phyloP scores from a whole-genome alignment of 805 yeast species.

The Candida boidinii region DNA sequence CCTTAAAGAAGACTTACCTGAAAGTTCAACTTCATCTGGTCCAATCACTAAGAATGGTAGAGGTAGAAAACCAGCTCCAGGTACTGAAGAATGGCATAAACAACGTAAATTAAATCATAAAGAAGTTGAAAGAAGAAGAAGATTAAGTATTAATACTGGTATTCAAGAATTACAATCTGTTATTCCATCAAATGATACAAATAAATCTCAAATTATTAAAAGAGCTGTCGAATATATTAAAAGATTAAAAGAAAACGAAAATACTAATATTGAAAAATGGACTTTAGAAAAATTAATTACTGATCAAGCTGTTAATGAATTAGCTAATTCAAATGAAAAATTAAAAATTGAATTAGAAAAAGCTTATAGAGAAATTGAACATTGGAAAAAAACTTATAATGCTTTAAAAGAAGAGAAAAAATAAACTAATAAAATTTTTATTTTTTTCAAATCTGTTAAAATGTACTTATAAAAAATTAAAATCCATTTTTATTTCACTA shows the following conservation, averaged over 20 bases:
- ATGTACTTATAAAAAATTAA: too few species aligned
- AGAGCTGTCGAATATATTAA: slow-evolving; percentile 88
- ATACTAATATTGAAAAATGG: slow-evolving; percentile 87
- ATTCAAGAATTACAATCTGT: slow-evolving; percentile 70
- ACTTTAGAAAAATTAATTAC: slow-evolving; percentile 86
- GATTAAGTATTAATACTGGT: slow-evolving; percentile 84
- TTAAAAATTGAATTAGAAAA: slow-evolving; percentile 81
- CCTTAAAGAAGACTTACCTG: too few species aligned
- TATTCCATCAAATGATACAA: slow-evolving; percentile 76
- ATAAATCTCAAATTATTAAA: slow-evolving; percentile 83
- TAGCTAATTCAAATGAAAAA: slow-evolving; percentile 78
- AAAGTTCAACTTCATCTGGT: neutral
- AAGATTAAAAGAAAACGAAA: slow-evolving; percentile 83
- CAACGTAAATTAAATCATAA: slow-evolving; percentile 86
- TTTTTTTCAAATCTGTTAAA: too few species aligned
- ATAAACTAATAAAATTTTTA: too few species aligned
- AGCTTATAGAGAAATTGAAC: slow-evolving; percentile 88
- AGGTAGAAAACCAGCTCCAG: slow-evolving; percentile 51
- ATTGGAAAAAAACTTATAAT: slow-evolving; percentile 50
- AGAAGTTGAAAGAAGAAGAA: slow-evolving; percentile 89
- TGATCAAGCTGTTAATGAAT: slow-evolving; percentile 85
- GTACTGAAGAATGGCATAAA: slow-evolving; percentile 78
- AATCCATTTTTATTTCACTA: too few species aligned
- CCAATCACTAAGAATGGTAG: neutral
- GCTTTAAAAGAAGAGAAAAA: too few species aligned